Base-by-base conservation (phyloP, 176 grass and related monocot species). In the Triticum urartu region DNA sequence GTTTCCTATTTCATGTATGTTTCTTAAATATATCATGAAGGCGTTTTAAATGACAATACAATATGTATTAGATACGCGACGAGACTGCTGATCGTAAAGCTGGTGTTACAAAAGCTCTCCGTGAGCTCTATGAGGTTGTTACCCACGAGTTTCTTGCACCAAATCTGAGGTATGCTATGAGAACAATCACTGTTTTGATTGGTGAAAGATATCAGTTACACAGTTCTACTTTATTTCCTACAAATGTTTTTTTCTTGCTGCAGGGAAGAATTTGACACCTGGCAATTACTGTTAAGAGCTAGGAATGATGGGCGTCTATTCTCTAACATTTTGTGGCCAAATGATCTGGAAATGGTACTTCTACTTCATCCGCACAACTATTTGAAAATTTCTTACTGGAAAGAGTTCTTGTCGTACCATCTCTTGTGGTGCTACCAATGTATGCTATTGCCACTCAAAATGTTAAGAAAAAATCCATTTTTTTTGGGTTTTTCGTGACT, bases 181-280 rank as follows among this genome's bases (percentile, higher is more conserved):
- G 18, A 33, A 60, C 7, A 20, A 3, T 24, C 12, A 63, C 52
- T 42, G 5, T 69, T 75, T 89, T 6, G 35, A 45, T 83, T 82
- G 26, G 56, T 56, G 39, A 71, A 72, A 83, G 17, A 82, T 79
- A 63, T 68, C 52, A 9, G 18, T 18, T 81, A 18, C 56, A 43
- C 10, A 18, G 13, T n/a, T 81, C 12, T 36, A 56, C 21, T 66
- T 83, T 77, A 34, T 47, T 82, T 83, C 58, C 36, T 77, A 6
- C 25, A 71, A 59, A 66, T 84, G 79, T 74, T 42, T 25, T 56
- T 87, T 72, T 80, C 77, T 85, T 81, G 85, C 77, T 82, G 24
- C 84, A 98, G 96, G 75, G 96, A 98, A 77, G 78, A 98, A 48
- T 95, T 91, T 59, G 96, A 95, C 79, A 89, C 91, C 39, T 98